Evolutionary conservation across 257 asterid genomes (phyloP).

Genomic region (Sherardia arvensis): DNA sequence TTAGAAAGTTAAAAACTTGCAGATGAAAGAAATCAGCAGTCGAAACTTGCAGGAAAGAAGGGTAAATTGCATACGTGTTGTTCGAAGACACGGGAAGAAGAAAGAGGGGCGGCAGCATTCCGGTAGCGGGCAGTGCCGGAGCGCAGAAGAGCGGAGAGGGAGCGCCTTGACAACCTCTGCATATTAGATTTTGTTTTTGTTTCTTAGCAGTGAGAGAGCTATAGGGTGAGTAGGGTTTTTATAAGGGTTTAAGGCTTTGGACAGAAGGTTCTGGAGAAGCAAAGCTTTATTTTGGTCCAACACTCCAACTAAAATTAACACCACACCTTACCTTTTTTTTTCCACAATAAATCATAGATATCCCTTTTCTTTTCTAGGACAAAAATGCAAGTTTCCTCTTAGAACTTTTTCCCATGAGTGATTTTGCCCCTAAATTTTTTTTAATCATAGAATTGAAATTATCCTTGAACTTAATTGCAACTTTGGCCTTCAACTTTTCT

Average conservation of each 20-base stretch:
- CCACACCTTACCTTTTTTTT: neutral
- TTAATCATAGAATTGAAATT: too few species aligned
- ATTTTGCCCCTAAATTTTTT: too few species aligned
- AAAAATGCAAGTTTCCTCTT: too few species aligned
- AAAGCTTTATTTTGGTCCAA: neutral
- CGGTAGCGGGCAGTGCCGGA: conserved; percentile 34
- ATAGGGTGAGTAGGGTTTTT: neutral
- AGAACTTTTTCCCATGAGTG: too few species aligned
- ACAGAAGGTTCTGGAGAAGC: neutral
- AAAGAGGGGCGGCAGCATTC: conserved; percentile 28
- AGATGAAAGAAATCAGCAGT: neutral
- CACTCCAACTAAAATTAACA: neutral
- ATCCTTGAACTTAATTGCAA: too few species aligned
- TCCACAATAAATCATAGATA: too few species aligned
- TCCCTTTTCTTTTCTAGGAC: too few species aligned
- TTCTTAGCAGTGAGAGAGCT: neutral
- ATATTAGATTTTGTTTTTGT: conserved; percentile 14
- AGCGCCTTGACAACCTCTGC: conserved; percentile 63
- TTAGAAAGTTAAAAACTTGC: too few species aligned
- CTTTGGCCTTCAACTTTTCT: too few species aligned
- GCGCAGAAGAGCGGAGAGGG: conserved; percentile 46
- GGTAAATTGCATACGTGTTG: conserved; percentile 20
- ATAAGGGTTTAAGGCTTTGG: neutral
- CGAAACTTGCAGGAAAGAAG: neutral
- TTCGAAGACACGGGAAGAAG: conserved; percentile 28